These are phyloP conservation scores for Dictyostelium intermedium DNA, from an alignment of 78 protist genomes.

Conservation along the genomic window DNA sequence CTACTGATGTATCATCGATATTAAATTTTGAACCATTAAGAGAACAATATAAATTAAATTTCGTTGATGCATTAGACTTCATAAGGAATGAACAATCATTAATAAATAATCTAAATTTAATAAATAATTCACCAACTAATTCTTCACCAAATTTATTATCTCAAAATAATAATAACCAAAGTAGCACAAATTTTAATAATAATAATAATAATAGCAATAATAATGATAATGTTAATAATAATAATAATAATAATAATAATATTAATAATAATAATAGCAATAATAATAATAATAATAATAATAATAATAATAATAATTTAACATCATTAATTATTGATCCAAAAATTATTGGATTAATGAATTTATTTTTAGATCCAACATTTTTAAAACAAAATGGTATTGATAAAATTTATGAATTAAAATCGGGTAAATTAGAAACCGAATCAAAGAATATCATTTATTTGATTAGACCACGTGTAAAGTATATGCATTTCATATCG, in stretches of 20 bases:
- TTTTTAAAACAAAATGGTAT: constrained; percentile 89
- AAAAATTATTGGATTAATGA: constrained; percentile 87
- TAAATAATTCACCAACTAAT: not conserved
- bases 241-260: too few relatives aligned
- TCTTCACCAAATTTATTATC: not conserved
- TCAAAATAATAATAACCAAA: not conserved
- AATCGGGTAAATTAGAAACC: constrained; percentile 56
- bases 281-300: not conserved
- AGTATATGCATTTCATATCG: constrained; percentile 34
- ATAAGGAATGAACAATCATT: not conserved
- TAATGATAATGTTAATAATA: too few relatives aligned
- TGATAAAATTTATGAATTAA: constrained; percentile 84
- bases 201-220: not conserved
- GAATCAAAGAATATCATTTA: constrained; percentile 71
- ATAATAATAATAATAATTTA: not conserved
- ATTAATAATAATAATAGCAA: not conserved
- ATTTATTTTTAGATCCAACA: constrained; percentile 80
- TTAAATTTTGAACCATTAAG: not conserved
- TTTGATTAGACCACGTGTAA: constrained; percentile 83
- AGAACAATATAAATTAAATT: constrained; percentile 19
- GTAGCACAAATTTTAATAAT: not conserved
- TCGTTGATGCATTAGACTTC: not conserved
- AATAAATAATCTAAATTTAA: not conserved
- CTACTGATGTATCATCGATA: not conserved
- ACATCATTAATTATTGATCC: constrained; percentile 91